A percentile compares a stretch with the other conserved stretches of the same genome.
phyloP scores from a whole-genome alignment of 306 rosid species.

The Carpinus viminea region DNA sequence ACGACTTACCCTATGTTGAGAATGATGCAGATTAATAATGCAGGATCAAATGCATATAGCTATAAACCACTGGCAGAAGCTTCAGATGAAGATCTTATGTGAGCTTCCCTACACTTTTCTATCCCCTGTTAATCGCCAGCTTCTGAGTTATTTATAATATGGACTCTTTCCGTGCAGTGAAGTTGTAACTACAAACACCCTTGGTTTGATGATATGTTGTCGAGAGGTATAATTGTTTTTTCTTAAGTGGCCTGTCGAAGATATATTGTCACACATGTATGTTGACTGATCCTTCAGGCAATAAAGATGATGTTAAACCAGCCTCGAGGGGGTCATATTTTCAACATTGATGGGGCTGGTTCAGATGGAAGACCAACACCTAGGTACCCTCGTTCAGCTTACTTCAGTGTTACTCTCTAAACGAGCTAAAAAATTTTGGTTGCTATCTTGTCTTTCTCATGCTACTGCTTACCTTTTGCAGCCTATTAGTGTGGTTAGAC shows the following conservation, averaged over 20 bases:
- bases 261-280: conserved; percentile 27
- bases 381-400: conserved; percentile 48
- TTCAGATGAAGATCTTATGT: conserved; percentile 96
- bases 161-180: conserved; percentile 62
- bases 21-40: conserved; percentile 85
- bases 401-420: conserved; percentile 11
- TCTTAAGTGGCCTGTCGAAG: conserved; percentile 20
- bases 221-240: conserved; percentile 70
- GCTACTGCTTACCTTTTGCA: conserved; percentile 16
- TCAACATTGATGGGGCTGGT: conserved; percentile 98
- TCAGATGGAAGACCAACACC: conserved; percentile 99
- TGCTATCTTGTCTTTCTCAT: conserved; percentile 1
- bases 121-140: neutral
- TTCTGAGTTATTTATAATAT: conserved; percentile 25
- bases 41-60: conserved; percentile 97
- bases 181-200: conserved; percentile 89
- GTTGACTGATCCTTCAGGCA: conserved; percentile 59
- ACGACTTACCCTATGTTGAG: conserved; percentile 40
- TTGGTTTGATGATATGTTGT: conserved; percentile 96
- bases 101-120: conserved; percentile 30
- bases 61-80: conserved; percentile 88
- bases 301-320: conserved; percentile 87
- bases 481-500: neutral
- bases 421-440: conserved; percentile 10
- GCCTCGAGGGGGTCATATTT: conserved; percentile 90